Evolutionary conservation across 352 stramenopile species (phyloP).

Genomic region (Globisporangium acanthophoron): DNA sequence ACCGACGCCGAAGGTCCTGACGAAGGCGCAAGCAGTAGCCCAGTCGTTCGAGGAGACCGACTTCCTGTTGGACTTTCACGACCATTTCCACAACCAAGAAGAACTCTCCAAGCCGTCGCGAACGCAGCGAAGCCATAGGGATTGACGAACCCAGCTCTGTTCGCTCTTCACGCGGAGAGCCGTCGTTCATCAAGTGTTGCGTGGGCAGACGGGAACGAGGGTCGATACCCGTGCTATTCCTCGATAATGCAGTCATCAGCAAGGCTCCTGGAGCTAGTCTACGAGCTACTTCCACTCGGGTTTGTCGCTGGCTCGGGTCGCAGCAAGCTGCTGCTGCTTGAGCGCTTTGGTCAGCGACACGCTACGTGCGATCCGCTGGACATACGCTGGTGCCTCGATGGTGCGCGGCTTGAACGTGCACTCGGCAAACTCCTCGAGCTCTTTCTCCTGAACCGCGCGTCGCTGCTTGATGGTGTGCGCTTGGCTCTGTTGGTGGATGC

Average conservation of each 20-base stretch:
- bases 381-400: constrained; percentile 78
- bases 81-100: constrained; percentile 1
- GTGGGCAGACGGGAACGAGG: not conserved
- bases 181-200: not conserved
- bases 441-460: constrained; percentile 70
- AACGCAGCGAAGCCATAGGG: not conserved
- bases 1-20: constrained; percentile 21
- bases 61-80: constrained; percentile 10
- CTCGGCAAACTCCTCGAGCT: constrained; percentile 77
- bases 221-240: not conserved
- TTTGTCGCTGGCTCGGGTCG: constrained; percentile 35
- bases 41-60: constrained; percentile 14
- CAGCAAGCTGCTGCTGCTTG: constrained; percentile 47
- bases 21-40: constrained; percentile 13
- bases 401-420: constrained; percentile 84
- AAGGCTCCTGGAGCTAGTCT: not conserved
- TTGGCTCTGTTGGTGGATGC: constrained; percentile 74
- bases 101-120: constrained; percentile 2
- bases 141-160: not conserved
- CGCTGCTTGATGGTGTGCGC: constrained; percentile 68
- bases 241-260: not conserved
- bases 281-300: constrained; percentile 56
- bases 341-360: constrained; percentile 67
- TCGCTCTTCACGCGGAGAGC: not conserved
- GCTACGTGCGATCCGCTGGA: constrained; percentile 76